Evolutionary conservation across 768 basidiomycete species (phyloP).

Genomic region (Tylopilus subfusipes): DNA sequence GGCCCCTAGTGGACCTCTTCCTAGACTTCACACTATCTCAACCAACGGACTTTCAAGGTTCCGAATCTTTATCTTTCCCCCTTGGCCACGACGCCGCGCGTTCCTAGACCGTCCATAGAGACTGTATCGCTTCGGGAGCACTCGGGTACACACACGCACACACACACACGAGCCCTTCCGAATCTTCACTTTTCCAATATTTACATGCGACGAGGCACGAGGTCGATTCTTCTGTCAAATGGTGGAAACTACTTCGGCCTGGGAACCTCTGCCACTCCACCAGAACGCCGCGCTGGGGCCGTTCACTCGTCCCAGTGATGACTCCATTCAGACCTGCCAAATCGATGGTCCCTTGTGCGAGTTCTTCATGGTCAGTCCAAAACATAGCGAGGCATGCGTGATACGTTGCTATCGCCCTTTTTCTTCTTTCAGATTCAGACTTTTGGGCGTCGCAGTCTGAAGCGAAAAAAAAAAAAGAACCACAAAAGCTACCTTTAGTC

Average conservation of each 20-base stretch:
- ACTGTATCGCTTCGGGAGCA: slow-evolving; percentile 8
- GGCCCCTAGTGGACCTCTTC: not conserved
- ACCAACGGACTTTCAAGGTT: not conserved
- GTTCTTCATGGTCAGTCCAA: not conserved
- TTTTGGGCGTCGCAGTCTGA: not conserved
- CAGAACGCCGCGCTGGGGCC: slow-evolving; percentile 7
- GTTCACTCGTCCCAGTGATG: not conserved
- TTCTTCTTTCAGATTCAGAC: not conserved
- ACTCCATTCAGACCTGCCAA: slow-evolving; percentile 8
- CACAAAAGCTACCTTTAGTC: not conserved
- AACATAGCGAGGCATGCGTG: not conserved
- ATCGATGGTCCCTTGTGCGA: slow-evolving; percentile 3
- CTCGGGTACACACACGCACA: slow-evolving; percentile 5
- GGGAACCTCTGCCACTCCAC: slow-evolving; percentile 13
- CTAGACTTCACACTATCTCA: not conserved
- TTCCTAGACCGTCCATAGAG: slow-evolving; percentile 3
- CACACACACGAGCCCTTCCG: slow-evolving; percentile 4
- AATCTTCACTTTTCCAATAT: slow-evolving; percentile 1
- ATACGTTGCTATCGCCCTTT: slow-evolving; percentile 24
- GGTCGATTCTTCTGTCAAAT: slow-evolving; percentile 11
- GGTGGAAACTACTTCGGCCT: slow-evolving; percentile 10
- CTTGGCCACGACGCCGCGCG: not conserved
- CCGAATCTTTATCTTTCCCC: not conserved
- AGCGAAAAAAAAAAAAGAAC: too few species aligned
- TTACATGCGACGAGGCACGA: slow-evolving; percentile 15